phyloP scores from a whole-genome alignment of 345 rosid genomes.

The Gossypioides kirkii region DNA sequence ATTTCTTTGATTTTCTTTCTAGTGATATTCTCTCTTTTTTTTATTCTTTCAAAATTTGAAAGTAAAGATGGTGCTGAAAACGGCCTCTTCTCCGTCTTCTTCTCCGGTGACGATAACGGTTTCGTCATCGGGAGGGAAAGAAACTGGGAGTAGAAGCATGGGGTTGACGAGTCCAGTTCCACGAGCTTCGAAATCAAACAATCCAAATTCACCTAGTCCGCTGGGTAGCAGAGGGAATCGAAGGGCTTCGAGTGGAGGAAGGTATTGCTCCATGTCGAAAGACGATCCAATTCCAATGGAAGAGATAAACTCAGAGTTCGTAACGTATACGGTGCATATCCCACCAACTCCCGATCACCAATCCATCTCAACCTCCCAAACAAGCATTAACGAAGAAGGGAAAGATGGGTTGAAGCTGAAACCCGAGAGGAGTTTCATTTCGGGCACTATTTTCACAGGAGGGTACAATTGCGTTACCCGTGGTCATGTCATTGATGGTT shows the following conservation, averaged over 20 bases:
- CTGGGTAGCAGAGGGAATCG: constrained; percentile 38
- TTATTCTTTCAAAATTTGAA: neutral
- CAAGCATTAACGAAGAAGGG: constrained; percentile 36
- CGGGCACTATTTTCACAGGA: constrained; percentile 64
- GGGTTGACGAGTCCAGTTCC: constrained; percentile 66
- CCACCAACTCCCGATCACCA: constrained; percentile 82
- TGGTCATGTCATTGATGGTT: constrained; percentile 58
- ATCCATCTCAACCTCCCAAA: constrained; percentile 42
- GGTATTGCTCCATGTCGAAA: constrained; percentile 48
- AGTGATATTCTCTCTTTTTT: neutral
- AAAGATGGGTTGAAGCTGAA: constrained; percentile 26
- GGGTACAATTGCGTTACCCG: constrained; percentile 69
- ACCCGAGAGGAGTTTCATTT: constrained; percentile 39
- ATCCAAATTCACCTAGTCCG: constrained; percentile 46
- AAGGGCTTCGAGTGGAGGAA: constrained; percentile 40
- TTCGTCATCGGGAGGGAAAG: constrained; percentile 54
- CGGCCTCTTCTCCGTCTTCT: constrained; percentile 44
- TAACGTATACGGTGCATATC: constrained; percentile 69
- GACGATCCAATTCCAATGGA: constrained; percentile 32
- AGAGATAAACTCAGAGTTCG: constrained; percentile 41
- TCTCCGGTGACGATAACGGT: constrained; percentile 74
- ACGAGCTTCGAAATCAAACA: constrained; percentile 52
- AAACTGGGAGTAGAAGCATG: constrained; percentile 57
- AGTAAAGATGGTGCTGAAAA: constrained; percentile 35
- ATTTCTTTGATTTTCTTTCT: neutral